Evolutionary conservation across 1,139 yeast species (phyloP).

Genomic region (Geotrichum restrictum): DNA sequence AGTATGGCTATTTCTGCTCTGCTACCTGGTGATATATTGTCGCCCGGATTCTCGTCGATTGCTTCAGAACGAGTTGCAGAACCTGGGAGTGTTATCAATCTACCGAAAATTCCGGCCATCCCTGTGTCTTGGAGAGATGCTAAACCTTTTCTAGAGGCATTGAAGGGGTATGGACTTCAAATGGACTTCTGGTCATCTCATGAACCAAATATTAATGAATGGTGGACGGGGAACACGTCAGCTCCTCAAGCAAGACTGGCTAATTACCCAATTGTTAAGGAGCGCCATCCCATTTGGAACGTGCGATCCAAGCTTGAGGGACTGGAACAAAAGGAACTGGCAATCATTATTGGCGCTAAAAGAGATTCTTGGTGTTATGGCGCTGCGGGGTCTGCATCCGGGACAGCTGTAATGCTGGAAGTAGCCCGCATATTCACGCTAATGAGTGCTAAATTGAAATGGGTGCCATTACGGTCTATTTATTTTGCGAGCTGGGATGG

Average conservation of each 20-base stretch:
- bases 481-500: conserved; percentile 87
- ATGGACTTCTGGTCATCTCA: conserved; percentile 33
- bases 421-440: conserved; percentile 65
- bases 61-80: conserved; percentile 34
- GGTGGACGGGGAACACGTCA: conserved; percentile 44
- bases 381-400: conserved; percentile 67
- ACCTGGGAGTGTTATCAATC: conserved; percentile 49
- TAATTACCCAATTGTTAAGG: conserved; percentile 49
- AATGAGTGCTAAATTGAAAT: conserved; percentile 59
- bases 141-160: conserved; percentile 44
- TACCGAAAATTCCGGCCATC: conserved; percentile 70
- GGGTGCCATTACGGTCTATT: conserved; percentile 81
- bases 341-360: conserved; percentile 76
- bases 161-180: conserved; percentile 48
- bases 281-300: conserved; percentile 70
- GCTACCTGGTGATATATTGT: conserved; percentile 72
- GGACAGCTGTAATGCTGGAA: conserved; percentile 69
- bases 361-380: conserved; percentile 79
- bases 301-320: conserved; percentile 76
- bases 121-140: conserved; percentile 77
- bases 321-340: conserved; percentile 69
- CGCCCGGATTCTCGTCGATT: conserved; percentile 70
- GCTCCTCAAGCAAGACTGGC: conserved; percentile 41
- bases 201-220: conserved; percentile 39
- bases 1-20: conserved; percentile 63